Conservation (phyloP, 1,284 basidiomycete species). For the Boletus sp. region DNA sequence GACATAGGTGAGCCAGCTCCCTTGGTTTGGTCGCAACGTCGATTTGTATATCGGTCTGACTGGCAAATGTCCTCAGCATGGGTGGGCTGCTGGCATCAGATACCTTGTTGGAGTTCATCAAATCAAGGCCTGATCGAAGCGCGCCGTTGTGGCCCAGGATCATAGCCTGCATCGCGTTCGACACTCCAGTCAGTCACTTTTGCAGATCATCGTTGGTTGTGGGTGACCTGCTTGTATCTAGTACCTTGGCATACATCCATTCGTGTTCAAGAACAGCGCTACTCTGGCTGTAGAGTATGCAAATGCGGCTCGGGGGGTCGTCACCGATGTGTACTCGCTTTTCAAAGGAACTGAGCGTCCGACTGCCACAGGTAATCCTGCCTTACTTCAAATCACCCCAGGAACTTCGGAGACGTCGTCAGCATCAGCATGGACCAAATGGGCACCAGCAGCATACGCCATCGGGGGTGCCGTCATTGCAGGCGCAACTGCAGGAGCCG, state of each 20-base stretch:
- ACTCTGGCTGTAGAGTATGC: slow-evolving; percentile 77
- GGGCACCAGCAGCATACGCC: slow-evolving; percentile 64
- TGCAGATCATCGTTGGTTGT: not conserved
- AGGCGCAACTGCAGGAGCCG: slow-evolving; percentile 82
- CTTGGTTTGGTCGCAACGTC: not conserved
- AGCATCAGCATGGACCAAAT: slow-evolving; percentile 51
- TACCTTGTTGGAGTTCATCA: slow-evolving; percentile 71
- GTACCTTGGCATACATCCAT: slow-evolving; percentile 87
- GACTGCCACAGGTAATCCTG: slow-evolving; percentile 30
- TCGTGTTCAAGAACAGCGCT: slow-evolving; percentile 82
- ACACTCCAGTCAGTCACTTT: slow-evolving; percentile 73
- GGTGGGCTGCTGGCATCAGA: slow-evolving; percentile 88
- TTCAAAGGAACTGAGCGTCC: slow-evolving; percentile 45
- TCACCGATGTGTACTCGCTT: slow-evolving; percentile 53
- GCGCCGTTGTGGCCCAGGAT: slow-evolving; percentile 82
- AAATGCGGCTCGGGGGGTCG: slow-evolving; percentile 60
- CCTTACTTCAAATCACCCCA: slow-evolving; percentile 26
- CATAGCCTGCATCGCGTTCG: slow-evolving; percentile 80
- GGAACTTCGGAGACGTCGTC: slow-evolving; percentile 23
- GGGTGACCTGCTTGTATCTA: slow-evolving; percentile 31
- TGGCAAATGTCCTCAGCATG: slow-evolving; percentile 58
- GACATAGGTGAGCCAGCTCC: slow-evolving; percentile 69
- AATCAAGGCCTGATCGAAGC: slow-evolving; percentile 56
- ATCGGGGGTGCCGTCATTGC: slow-evolving; percentile 72
- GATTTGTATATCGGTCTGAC: not conserved